Conservation (phyloP, 1,284 basidiomycete species). For the Ganoderma leucocontextum region DNA sequence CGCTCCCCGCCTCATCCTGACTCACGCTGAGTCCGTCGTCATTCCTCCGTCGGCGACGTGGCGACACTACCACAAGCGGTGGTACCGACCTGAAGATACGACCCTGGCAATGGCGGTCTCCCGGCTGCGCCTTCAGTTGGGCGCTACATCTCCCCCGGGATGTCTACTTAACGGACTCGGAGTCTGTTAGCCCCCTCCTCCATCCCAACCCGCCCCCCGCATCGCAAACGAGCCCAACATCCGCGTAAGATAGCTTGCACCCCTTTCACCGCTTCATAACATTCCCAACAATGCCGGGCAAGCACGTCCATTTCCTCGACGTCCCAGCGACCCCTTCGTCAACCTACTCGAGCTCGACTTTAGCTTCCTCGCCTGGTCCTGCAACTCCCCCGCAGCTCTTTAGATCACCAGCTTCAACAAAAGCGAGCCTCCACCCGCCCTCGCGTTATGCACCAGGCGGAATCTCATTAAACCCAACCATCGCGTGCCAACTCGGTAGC, state of each 20-base stretch:
- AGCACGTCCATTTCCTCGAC: conserved; percentile 33
- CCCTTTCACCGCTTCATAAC: neutral
- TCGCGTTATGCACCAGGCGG: conserved; percentile 8
- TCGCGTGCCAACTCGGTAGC: conserved; percentile 17
- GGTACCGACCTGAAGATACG: neutral
- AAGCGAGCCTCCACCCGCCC: conserved; percentile 2
- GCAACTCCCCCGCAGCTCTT: conserved; percentile 20
- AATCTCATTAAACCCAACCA: conserved; percentile 23
- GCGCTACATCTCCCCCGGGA: neutral
- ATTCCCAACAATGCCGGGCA: conserved; percentile 24
- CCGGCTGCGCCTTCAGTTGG: neutral
- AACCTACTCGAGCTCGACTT: conserved; percentile 27
- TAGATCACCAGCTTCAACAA: conserved; percentile 14
- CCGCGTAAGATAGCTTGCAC: neutral
- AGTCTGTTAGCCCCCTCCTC: neutral
- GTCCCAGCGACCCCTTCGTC: conserved; percentile 25
- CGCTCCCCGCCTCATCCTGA: conserved; percentile 16
- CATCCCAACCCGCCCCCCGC: neutral
- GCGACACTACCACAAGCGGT: conserved; percentile 13
- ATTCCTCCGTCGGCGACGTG: conserved; percentile 8
- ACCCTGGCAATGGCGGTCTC: neutral
- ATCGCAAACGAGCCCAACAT: neutral
- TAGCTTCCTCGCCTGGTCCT: conserved; percentile 29
- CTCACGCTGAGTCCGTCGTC: conserved; percentile 15
- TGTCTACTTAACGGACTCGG: conserved; percentile 1